phyloP scores from a whole-genome alignment of 768 basidiomycete genomes.

The Chalciporus chontae region DNA sequence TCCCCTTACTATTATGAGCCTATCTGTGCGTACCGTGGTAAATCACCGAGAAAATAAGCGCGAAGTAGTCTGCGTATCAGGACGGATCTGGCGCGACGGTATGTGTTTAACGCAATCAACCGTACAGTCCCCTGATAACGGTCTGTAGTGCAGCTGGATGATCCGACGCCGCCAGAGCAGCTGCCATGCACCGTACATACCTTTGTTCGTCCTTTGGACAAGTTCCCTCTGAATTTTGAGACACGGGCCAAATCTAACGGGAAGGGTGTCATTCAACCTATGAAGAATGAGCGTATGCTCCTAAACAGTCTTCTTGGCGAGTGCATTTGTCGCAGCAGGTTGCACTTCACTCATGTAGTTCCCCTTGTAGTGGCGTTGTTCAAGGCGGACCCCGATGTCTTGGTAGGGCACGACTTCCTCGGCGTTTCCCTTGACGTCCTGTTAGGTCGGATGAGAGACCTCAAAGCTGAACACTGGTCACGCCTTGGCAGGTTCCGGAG shows the following conservation, averaged over 20 bases:
- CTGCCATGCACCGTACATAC: conserved; percentile 82
- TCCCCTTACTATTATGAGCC: conserved; percentile 85
- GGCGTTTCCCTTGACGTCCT: conserved; percentile 88
- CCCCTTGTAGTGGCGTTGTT: conserved; percentile 58
- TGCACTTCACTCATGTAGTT: neutral
- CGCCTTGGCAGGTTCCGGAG: conserved; percentile 88
- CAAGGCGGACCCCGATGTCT: conserved; percentile 89
- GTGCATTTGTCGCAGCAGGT: conserved; percentile 6
- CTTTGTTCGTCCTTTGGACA: conserved; percentile 84
- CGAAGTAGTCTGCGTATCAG: conserved; percentile 86
- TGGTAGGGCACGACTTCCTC: conserved; percentile 93
- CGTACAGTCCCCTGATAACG: too few relatives aligned
- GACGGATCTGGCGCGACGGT: conserved; percentile 80
- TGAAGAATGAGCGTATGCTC: conserved; percentile 81
- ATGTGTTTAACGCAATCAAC: conserved; percentile 14
- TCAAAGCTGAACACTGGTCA: conserved; percentile 92
- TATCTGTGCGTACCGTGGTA: conserved; percentile 85
- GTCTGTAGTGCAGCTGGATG: conserved; percentile 76
- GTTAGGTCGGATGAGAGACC: conserved; percentile 84
- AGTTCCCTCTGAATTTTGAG: conserved; percentile 85
- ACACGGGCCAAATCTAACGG: conserved; percentile 56
- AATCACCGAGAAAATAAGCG: conserved; percentile 92
- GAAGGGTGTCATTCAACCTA: conserved; percentile 67
- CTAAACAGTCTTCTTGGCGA: conserved; percentile 77
- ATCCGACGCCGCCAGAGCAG: conserved; percentile 85